phyloP scores from a whole-genome alignment of 768 basidiomycete species.

The Coprinopsis strossmayeri region DNA sequence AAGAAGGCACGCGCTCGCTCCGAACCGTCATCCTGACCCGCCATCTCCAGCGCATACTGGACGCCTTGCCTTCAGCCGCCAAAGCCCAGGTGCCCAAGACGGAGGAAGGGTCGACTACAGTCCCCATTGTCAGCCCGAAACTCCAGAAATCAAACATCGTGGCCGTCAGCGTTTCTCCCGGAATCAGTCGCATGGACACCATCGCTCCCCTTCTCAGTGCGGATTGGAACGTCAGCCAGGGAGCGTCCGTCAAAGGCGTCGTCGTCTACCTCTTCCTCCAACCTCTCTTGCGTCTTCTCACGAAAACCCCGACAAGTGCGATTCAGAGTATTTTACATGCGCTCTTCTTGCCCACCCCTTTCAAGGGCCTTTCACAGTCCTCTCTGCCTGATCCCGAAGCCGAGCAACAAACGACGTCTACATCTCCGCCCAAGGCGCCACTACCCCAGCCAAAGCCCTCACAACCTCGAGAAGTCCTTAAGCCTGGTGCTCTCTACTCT shows the following conservation, averaged over 20 bases:
- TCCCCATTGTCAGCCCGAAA: conserved; percentile 29
- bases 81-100: conserved; percentile 43
- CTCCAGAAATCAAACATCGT: conserved; percentile 68
- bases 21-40: conserved; percentile 58
- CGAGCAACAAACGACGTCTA: conserved; percentile 8
- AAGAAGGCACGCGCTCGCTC: conserved; percentile 61
- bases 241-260: background rate
- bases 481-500: conserved; percentile 71
- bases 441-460: too few species aligned
- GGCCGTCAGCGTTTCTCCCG: conserved; percentile 67
- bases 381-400: conserved; percentile 8
- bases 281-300: conserved; percentile 60
- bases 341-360: conserved; percentile 76
- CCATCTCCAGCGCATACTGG: conserved; percentile 80
- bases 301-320: conserved; percentile 57
- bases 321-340: conserved; percentile 79
- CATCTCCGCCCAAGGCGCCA: too few species aligned
- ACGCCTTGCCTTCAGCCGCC: conserved; percentile 58
- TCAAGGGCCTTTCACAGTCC: conserved; percentile 43
- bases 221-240: conserved; percentile 24
- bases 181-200: conserved; percentile 67
- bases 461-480: conserved; percentile 50
- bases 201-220: conserved; percentile 50
- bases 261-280: conserved; percentile 41
- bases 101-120: conserved; percentile 25